phyloP scores from a whole-genome alignment of 2,329 filamentous ascomycete genomes.

The Sclerotiophoma versabilis region DNA sequence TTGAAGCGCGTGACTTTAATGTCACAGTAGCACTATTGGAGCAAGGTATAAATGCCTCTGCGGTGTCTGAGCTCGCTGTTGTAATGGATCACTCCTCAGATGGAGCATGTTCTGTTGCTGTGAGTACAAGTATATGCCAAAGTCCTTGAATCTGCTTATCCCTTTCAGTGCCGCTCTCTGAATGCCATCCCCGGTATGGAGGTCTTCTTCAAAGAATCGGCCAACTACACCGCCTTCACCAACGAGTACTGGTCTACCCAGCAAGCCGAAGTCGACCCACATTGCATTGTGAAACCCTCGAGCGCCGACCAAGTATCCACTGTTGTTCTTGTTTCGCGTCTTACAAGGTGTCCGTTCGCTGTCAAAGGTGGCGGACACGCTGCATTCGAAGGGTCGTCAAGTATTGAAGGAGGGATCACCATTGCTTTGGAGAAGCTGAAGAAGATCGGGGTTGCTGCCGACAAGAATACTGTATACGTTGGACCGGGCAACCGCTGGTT shows the following conservation, averaged over 20 bases:
- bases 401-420: constrained; percentile 43
- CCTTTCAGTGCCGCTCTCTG: constrained; percentile 25
- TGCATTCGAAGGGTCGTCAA: constrained; percentile 37
- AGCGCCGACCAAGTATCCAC: constrained; percentile 28
- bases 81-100: constrained; percentile 13
- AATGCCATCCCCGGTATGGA: constrained; percentile 1
- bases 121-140: constrained; percentile 9
- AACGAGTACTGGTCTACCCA: constrained; percentile 35
- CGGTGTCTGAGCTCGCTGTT: constrained; percentile 22
- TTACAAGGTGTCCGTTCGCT: constrained; percentile 48
- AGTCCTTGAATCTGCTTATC: background rate
- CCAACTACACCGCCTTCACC: constrained; percentile 31
- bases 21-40: constrained; percentile 27
- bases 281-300: constrained; percentile 39
- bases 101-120: constrained; percentile 29
- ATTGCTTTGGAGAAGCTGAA: constrained; percentile 38
- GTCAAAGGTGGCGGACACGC: constrained; percentile 48
- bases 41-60: constrained; percentile 26
- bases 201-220: constrained; percentile 21
- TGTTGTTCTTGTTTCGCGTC: constrained; percentile 28
- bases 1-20: constrained; percentile 29
- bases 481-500: constrained; percentile 46
- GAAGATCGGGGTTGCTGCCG: constrained; percentile 24
- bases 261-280: constrained; percentile 32
- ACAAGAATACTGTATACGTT: constrained; percentile 34